Conservation (phyloP, 768 basidiomycete genomes). For the Asterophora lycoperdoides region DNA sequence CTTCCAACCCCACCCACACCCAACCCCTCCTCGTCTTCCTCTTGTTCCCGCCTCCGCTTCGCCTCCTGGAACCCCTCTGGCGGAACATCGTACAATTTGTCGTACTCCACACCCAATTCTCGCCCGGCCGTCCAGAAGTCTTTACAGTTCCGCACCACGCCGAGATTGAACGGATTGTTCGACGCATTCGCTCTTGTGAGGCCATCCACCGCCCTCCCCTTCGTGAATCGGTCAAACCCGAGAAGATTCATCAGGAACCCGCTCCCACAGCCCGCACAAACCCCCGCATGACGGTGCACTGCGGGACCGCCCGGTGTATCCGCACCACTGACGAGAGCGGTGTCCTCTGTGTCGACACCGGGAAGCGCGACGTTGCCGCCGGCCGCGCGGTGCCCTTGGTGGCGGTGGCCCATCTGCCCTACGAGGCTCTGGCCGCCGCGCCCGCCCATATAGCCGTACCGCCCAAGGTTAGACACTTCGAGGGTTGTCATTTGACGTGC, state of each 20-base stretch:
- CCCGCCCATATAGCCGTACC: slow-evolving; percentile 97
- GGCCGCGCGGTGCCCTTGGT: slow-evolving; percentile 28
- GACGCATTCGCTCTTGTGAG: slow-evolving; percentile 72
- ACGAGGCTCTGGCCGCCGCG: slow-evolving; percentile 64
- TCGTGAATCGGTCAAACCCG: slow-evolving; percentile 92
- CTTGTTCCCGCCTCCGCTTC: slow-evolving; percentile 53
- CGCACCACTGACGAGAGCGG: slow-evolving; percentile 32
- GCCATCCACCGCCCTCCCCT: slow-evolving; percentile 84
- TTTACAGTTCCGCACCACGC: slow-evolving; percentile 71
- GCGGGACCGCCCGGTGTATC: slow-evolving; percentile 21
- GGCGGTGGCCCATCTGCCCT: slow-evolving; percentile 78
- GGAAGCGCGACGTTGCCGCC: slow-evolving; percentile 27
- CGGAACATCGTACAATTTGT: slow-evolving; percentile 84
- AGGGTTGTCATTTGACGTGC: slow-evolving; percentile 93
- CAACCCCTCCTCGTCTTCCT: slow-evolving; percentile 49
- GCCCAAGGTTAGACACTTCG: slow-evolving; percentile 91
- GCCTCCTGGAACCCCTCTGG: slow-evolving; percentile 78
- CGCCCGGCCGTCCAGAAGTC: slow-evolving; percentile 92
- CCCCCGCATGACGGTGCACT: slow-evolving; percentile 43
- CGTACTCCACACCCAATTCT: slow-evolving; percentile 89
- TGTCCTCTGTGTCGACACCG: slow-evolving; percentile 47
- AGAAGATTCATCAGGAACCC: slow-evolving; percentile 86
- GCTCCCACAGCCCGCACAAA: slow-evolving; percentile 42
- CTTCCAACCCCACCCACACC: slow-evolving; percentile 17
- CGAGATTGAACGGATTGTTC: slow-evolving; percentile 90